Percentiles rank a stretch among this genome's conserved stretches.
Evolutionary conservation across 768 basidiomycete genomes (phyloP).

Genomic region (Leucosporidium yakuticum): DNA sequence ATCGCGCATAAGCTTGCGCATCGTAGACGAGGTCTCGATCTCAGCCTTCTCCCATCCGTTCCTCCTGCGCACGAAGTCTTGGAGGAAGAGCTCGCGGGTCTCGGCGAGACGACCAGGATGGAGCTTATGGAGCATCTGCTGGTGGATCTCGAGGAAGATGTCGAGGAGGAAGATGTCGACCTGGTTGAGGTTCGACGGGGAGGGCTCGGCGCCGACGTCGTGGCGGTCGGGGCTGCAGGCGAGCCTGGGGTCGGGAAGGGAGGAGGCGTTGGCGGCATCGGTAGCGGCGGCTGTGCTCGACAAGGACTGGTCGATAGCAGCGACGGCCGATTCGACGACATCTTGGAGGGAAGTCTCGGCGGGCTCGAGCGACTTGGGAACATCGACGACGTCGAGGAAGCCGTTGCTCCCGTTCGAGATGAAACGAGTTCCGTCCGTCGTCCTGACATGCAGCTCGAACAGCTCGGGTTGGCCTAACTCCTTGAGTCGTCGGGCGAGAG

Average conservation of each 20-base stretch:
- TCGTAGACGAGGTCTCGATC: not conserved
- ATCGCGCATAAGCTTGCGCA: not conserved
- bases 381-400: no score
- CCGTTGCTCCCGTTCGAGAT: no score
- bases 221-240: not conserved
- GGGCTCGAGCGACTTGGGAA: no score
- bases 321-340: no score
- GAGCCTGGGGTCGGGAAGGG: not conserved
- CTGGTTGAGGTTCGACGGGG: not conserved
- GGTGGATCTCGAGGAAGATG: not conserved
- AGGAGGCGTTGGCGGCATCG: not conserved
- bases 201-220: not conserved
- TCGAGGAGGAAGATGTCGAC: not conserved
- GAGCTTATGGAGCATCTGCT: not conserved
- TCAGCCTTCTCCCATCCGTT: not conserved
- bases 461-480: no score
- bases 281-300: no score
- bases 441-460: no score
- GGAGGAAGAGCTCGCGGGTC: slow-evolving; percentile 1
- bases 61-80: not conserved
- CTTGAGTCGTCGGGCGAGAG: no score
- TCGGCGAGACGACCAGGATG: not conserved
- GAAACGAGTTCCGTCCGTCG: no score
- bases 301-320: no score
- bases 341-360: no score